These are phyloP conservation scores for Albatrellus ellisii DNA, from an alignment of 768 basidiomycete species.

Conservation along the genomic window DNA sequence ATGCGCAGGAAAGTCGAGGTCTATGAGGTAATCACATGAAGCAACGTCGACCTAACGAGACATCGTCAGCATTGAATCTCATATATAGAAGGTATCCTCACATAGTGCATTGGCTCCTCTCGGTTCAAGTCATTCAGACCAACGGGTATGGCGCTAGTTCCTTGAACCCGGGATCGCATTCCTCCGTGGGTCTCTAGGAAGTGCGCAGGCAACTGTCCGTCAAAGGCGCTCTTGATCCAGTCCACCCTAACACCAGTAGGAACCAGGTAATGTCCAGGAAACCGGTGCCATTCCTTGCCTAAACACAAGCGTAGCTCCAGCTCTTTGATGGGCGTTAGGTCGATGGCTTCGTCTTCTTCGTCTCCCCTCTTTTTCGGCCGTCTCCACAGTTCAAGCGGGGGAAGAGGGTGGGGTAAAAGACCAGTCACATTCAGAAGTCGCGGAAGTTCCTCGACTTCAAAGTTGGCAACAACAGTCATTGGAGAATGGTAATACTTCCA, in stretches of 20 bases:
- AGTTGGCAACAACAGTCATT: constrained; percentile 48
- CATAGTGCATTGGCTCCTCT: constrained; percentile 69
- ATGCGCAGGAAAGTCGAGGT: constrained; percentile 74
- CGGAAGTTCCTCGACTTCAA: constrained; percentile 74
- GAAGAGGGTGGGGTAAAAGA: constrained; percentile 35
- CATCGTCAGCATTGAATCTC: too few relatives aligned
- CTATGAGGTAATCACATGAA: constrained; percentile 82
- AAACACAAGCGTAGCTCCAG: constrained; percentile 73
- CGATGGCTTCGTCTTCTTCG: constrained; percentile 34
- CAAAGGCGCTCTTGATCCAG: constrained; percentile 87
- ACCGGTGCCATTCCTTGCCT: constrained; percentile 94
- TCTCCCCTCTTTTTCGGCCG: constrained; percentile 19
- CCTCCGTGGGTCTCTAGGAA: constrained; percentile 37
- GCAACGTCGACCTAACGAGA: constrained; percentile 61
- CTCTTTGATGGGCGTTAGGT: constrained; percentile 51
- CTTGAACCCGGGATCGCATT: constrained; percentile 41
- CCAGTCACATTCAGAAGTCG: constrained; percentile 64
- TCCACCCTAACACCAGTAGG: constrained; percentile 73
- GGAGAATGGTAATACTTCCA: constrained; percentile 90
- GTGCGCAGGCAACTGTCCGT: constrained; percentile 77
- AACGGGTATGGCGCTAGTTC: constrained; percentile 44
- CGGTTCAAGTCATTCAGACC: constrained; percentile 83
- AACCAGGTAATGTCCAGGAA: constrained; percentile 81
- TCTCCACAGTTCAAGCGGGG: constrained; percentile 31
- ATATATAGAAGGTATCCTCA: constrained; percentile 25